Percentiles rank a stretch among this genome's conserved stretches.
phyloP scores from a whole-genome alignment of 192 early-diverging fungal species.

The Backusella sp. region DNA sequence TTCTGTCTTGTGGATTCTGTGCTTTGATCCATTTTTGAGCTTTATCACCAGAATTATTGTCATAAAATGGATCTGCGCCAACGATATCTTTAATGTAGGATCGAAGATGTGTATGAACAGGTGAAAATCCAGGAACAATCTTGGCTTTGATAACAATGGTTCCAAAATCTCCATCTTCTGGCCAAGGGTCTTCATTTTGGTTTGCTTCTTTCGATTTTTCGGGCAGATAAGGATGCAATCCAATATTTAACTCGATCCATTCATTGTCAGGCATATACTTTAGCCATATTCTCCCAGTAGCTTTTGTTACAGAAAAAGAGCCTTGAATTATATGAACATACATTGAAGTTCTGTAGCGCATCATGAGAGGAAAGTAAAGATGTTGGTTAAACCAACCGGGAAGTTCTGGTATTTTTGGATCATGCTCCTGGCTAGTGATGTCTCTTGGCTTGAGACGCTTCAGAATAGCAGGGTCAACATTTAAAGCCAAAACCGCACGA shows the following conservation, averaged over 20 bases:
- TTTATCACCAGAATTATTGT: slow-evolving; percentile 8
- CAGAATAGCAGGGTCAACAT: slow-evolving; percentile 18
- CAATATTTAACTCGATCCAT: slow-evolving; percentile 15
- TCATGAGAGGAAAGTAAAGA: slow-evolving; percentile 24
- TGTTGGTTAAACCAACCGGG: slow-evolving; percentile 12
- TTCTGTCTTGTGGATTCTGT: neutral
- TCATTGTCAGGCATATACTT: slow-evolving; percentile 18
- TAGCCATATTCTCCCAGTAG: slow-evolving; percentile 22
- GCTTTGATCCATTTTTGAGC: slow-evolving; percentile 17
- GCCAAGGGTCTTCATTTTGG: slow-evolving; percentile 23
- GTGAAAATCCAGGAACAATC: slow-evolving; percentile 24
- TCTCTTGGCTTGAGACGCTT: slow-evolving; percentile 16
- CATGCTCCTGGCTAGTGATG: neutral
- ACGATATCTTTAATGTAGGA: slow-evolving; percentile 24
- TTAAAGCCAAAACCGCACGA: slow-evolving; percentile 13
- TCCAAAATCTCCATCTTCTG: slow-evolving; percentile 8
- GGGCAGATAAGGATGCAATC: neutral
- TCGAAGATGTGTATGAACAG: slow-evolving; percentile 18
- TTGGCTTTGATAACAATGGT: neutral
- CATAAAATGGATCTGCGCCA: slow-evolving; percentile 25
- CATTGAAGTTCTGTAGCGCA: slow-evolving; percentile 23
- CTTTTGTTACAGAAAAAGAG: neutral
- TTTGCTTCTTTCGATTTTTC: slow-evolving; percentile 30
- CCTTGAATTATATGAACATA: slow-evolving; percentile 16
- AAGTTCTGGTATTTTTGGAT: neutral